Evolutionary conservation across 768 basidiomycete species (phyloP).

Genomic region (Tylopilus sp.): DNA sequence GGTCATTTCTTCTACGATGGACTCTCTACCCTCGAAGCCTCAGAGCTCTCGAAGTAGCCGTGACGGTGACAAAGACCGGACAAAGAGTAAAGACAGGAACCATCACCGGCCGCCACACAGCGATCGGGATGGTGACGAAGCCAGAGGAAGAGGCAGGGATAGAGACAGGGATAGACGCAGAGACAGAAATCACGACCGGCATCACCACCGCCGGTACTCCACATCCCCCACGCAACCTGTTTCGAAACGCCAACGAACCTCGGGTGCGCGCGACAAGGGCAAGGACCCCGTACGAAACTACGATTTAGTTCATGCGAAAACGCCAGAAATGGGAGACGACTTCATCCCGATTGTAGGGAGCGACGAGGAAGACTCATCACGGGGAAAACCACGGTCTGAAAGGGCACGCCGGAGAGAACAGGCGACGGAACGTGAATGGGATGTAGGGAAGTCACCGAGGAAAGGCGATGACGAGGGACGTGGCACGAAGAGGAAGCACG

Average conservation of each 20-base stretch:
- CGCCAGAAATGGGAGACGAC: constrained; percentile 26
- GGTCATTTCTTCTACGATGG: constrained; percentile 7
- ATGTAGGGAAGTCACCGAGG: constrained; percentile 31
- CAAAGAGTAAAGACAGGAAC: not conserved
- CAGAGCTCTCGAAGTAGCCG: constrained; percentile 13
- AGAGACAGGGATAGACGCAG: constrained; percentile 2
- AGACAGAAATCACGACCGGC: not conserved
- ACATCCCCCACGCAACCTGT: constrained; percentile 11
- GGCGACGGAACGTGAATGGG: constrained; percentile 38
- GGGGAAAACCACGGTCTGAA: constrained; percentile 14
- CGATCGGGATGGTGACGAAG: constrained; percentile 2
- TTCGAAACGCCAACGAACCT: constrained; percentile 19
- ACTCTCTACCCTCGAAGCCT: constrained; percentile 19
- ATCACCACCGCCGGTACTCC: constrained; percentile 12
- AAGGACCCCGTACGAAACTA: constrained; percentile 12
- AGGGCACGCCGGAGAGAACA: constrained; percentile 18
- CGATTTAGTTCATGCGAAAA: constrained; percentile 3
- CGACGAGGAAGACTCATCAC: constrained; percentile 14
- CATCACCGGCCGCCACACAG: constrained; percentile 7
- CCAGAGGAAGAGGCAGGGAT: not conserved
- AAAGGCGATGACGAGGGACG: constrained; percentile 19
- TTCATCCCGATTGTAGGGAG: constrained; percentile 28
- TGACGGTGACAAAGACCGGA: constrained; percentile 9
- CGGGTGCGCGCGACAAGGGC: constrained; percentile 12
- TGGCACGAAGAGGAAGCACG: constrained; percentile 45